Percentiles rank a stretch among this genome's conserved stretches.
These are phyloP conservation scores for Boletus rufocinnamomeus DNA, from an alignment of 768 basidiomycete species.

Conservation along the genomic window DNA sequence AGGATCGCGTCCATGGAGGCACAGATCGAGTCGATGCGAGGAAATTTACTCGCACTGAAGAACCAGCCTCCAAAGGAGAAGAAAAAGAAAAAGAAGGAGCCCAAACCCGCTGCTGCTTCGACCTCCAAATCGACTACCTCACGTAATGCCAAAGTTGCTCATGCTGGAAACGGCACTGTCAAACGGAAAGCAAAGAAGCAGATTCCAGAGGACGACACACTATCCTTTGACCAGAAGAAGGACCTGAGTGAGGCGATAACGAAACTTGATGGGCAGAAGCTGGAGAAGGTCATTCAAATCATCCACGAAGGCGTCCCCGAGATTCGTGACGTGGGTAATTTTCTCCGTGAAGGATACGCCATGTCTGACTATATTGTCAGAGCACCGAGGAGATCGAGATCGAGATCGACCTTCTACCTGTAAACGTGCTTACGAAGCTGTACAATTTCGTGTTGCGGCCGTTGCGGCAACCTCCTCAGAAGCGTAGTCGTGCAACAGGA, in stretches of 20 bases:
- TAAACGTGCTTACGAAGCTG: constrained; percentile 83
- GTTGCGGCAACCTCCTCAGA: constrained; percentile 62
- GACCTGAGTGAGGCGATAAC: constrained; percentile 94
- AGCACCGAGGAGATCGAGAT: constrained; percentile 98
- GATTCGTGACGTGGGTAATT: constrained; percentile 79
- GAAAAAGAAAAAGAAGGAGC: constrained; percentile 72
- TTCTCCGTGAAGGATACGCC: constrained; percentile 11
- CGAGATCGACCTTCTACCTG: constrained; percentile 91
- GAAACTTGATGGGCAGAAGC: constrained; percentile 75
- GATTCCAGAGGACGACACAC: constrained; percentile 72
- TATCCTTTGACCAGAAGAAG: constrained; percentile 97
- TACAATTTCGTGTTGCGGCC: constrained; percentile 95
- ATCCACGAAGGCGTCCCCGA: constrained; percentile 94
- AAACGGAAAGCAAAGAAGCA: constrained; percentile 68
- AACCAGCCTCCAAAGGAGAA: constrained; percentile 58
- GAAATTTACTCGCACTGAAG: constrained; percentile 66
- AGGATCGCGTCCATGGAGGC: constrained; percentile 76
- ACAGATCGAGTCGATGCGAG: constrained; percentile 77
- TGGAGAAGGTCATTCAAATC: constrained; percentile 91
- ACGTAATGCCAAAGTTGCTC: constrained; percentile 48
- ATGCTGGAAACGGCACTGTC: constrained; percentile 44
- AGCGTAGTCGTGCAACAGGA: constrained; percentile 59
- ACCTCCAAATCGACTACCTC: constrained; percentile 56
- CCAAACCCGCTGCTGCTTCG: constrained; percentile 57
- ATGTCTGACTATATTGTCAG: constrained; percentile 42